Percentiles rank a stretch among this genome's conserved stretches.
Conservation (phyloP, 495 filamentous ascomycete genomes). For the Letharia columbiana region DNA sequence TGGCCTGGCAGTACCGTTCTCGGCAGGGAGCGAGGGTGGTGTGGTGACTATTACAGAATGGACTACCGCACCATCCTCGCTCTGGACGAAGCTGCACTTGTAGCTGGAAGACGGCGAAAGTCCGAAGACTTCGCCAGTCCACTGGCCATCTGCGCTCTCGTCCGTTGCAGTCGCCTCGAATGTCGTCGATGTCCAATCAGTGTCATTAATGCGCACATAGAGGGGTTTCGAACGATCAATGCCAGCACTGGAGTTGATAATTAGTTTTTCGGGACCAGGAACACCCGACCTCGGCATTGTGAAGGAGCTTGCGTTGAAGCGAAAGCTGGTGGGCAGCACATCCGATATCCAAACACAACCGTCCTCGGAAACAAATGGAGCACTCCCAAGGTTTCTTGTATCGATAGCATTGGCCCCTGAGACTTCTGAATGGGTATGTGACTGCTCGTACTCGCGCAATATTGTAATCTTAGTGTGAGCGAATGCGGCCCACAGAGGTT, state of each 20-base stretch:
- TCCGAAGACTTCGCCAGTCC: slow-evolving; percentile 81
- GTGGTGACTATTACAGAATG: slow-evolving; percentile 77
- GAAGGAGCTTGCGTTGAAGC: slow-evolving; percentile 69
- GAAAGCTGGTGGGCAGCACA: slow-evolving; percentile 71
- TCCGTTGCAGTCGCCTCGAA: slow-evolving; percentile 49
- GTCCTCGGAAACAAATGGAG: slow-evolving; percentile 61
- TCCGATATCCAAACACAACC: slow-evolving; percentile 82
- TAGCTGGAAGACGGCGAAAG: slow-evolving; percentile 81
- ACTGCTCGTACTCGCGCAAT: slow-evolving; percentile 85
- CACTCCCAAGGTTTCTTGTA: slow-evolving; percentile 68
- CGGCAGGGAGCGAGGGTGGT: slow-evolving; percentile 57
- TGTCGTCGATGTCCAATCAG: slow-evolving; percentile 74
- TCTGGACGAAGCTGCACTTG: slow-evolving; percentile 73
- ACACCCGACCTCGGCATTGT: slow-evolving; percentile 20
- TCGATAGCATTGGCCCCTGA: slow-evolving; percentile 66
- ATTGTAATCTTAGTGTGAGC: slow-evolving; percentile 92
- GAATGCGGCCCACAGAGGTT: slow-evolving; percentile 90
- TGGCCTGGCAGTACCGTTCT: slow-evolving; percentile 41
- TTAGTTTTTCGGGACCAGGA: slow-evolving; percentile 13
- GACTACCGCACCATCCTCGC: slow-evolving; percentile 60
- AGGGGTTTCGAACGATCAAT: slow-evolving; percentile 66
- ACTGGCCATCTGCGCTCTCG: slow-evolving; percentile 44
- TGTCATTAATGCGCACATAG: slow-evolving; percentile 80
- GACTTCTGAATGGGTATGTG: slow-evolving; percentile 66
- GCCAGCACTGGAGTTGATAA: slow-evolving; percentile 29